phyloP scores from a whole-genome alignment of 2,329 filamentous ascomycete species.

The Dryadomyces quercivorus region DNA sequence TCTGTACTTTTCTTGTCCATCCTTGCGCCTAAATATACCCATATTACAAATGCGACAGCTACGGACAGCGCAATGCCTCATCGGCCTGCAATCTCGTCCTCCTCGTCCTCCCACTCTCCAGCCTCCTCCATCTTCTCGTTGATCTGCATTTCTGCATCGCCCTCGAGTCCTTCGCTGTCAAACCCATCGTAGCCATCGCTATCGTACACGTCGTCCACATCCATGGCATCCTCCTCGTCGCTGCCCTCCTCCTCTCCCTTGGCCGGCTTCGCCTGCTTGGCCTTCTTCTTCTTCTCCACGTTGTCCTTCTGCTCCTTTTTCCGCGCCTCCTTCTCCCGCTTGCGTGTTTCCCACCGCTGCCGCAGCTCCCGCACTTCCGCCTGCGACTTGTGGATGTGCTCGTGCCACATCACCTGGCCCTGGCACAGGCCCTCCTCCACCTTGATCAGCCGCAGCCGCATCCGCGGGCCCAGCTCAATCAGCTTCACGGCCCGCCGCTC shows the following conservation, averaged over 20 bases:
- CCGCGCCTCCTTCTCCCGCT: constrained; percentile 70
- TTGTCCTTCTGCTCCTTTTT: constrained; percentile 80
- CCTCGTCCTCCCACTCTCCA: constrained; percentile 40
- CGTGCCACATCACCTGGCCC: constrained; percentile 95
- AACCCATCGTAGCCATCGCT: constrained; percentile 35
- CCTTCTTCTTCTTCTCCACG: constrained; percentile 61
- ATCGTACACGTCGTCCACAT: constrained; percentile 26
- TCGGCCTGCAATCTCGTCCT: constrained; percentile 20
- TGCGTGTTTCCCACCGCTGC: constrained; percentile 65
- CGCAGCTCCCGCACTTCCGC: constrained; percentile 70
- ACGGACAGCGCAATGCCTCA: neutral
- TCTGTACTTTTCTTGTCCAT: no score
- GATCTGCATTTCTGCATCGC: constrained; percentile 34
- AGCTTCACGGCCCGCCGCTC: constrained; percentile 85
- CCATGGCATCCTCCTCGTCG: constrained; percentile 25
- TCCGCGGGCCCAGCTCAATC: constrained; percentile 79
- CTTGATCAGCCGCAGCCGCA: constrained; percentile 83
- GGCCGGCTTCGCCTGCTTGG: neutral
- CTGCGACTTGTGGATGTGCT: constrained; percentile 76
- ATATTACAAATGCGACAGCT: no score
- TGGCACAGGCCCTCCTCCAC: constrained; percentile 88
- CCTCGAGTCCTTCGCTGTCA: constrained; percentile 38
- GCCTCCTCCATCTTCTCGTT: constrained; percentile 37
- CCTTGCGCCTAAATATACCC: no score
- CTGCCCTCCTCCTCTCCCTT: constrained; percentile 22